Evolutionary conservation across 352 stramenopile species (phyloP), one percentile per base, ranked within the genome.

Genomic region (Globisporangium yorkense): DNA sequence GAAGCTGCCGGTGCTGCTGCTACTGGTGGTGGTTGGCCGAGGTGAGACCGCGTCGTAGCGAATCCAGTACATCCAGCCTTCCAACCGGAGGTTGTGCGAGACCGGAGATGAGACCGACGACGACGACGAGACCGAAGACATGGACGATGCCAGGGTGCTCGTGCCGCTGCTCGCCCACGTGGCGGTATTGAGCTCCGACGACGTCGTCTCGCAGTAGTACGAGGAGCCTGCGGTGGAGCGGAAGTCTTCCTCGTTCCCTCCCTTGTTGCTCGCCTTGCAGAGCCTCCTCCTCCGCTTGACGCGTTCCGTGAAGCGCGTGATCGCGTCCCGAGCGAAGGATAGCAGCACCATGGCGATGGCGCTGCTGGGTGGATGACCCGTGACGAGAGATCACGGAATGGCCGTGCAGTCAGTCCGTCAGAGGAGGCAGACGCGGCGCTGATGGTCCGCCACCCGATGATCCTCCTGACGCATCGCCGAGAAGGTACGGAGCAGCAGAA

Each of bases 61-160:
- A 20, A 57, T 62, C 71, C 71, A 79, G 61, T 71, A 79, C 71
- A 79, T 79, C 71, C 71, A 79, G 21, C 60, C 64, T 46, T 75
- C 59, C 13, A 73, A 29, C 1, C 65, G 67, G 3, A 67, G 51
- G 43, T 71, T 72, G 13, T 62, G 64, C 20, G 60, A 39, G 20
- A 51, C 37, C 27, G 51, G 39, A 9, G 58, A 59, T 24, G 51
- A 44, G 9, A 29, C 37, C n/a, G 44, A 35, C 0, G 57, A 63
- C 18, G 27, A 52, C 9, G 31, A n/a, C 44, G 27, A 20, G 18
- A 35, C 37, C 40, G 57, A 63, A 27, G 46, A 54, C 31, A 37
- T 56, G 1, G 57, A 43, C 2, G 57, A 63, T 20, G 45, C 49
- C 51, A 59, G 37, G 2, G 52, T 56, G 15, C 37, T 59, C 15